phyloP scores from a whole-genome alignment of 257 asterid species.

The Solanum ossicruentum region DNA sequence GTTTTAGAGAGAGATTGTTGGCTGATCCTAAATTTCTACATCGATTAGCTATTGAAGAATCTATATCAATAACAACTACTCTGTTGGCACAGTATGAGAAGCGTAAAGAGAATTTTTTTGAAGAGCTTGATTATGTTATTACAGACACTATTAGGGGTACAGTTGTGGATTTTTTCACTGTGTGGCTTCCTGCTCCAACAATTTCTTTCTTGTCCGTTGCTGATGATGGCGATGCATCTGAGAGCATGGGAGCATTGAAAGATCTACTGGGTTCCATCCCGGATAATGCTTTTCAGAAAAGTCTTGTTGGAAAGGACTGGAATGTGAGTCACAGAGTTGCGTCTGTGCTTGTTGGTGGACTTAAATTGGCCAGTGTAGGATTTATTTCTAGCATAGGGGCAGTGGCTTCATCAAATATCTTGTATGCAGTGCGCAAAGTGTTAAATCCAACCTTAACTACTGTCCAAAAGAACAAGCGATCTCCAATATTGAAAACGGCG shows the following conservation, averaged over 20 bases:
- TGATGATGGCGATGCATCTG: conserved; percentile 31
- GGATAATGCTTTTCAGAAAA: conserved; percentile 90
- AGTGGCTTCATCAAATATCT: conserved; percentile 72
- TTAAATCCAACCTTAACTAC: conserved; percentile 41
- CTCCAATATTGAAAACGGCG: conserved; percentile 87
- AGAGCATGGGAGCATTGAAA: conserved; percentile 51
- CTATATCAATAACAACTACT: conserved; percentile 84
- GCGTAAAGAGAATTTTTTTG: conserved; percentile 73
- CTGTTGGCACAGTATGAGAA: conserved; percentile 80
- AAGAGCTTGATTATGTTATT: conserved; percentile 81
- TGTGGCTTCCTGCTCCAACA: conserved; percentile 99
- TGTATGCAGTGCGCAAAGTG: conserved; percentile 33
- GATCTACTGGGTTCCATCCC: conserved; percentile 94
- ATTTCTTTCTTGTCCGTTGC: conserved; percentile 53
- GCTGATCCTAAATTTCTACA: conserved; percentile 91
- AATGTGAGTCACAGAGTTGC: conserved; percentile 69
- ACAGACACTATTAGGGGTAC: conserved; percentile 74
- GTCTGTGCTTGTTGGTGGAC: conserved; percentile 77
- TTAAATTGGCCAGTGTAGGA: conserved; percentile 86
- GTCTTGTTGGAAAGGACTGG: conserved; percentile 73
- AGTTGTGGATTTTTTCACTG: conserved; percentile 92
- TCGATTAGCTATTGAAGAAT: conserved; percentile 91
- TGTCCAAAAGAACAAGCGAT: conserved; percentile 45
- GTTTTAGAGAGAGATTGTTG: conserved; percentile 80
- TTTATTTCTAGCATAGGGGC: conserved; percentile 91